Percentiles rank a stretch among this genome's conserved stretches.
phyloP scores from a whole-genome alignment of 306 rosid genomes.

The Vigna trinervia region DNA sequence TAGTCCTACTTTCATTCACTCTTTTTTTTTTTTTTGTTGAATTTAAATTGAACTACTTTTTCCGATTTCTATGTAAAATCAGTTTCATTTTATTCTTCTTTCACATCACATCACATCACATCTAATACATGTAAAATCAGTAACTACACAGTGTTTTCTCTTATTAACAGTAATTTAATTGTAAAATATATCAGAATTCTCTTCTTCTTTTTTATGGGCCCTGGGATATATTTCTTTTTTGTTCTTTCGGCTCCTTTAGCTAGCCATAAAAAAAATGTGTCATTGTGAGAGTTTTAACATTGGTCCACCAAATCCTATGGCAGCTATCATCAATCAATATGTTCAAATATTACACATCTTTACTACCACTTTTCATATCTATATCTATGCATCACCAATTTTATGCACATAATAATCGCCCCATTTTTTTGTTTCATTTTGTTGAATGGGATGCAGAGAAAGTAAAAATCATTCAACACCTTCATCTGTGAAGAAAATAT shows the following conservation, averaged over 20 bases:
- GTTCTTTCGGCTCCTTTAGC: background rate
- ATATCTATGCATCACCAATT: background rate
- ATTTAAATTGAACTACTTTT: too few relatives aligned
- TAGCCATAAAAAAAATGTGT: background rate
- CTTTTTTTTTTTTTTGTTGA: too few relatives aligned
- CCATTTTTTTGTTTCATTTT: background rate
- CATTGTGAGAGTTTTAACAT: background rate
- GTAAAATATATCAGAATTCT: too few relatives aligned
- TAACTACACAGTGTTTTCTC: too few relatives aligned
- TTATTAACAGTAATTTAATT: too few relatives aligned
- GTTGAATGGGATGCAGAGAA: too few relatives aligned
- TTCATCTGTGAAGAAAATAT: background rate
- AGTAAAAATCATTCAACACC: too few relatives aligned
- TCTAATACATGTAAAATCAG: too few relatives aligned
- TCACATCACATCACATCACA: too few relatives aligned
- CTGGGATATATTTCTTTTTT: background rate
- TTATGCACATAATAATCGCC: background rate
- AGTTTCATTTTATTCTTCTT: too few relatives aligned
- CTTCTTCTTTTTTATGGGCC: background rate
- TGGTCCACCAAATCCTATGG: background rate
- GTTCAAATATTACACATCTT: background rate
- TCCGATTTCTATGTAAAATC: too few relatives aligned
- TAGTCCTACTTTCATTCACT: too few relatives aligned
- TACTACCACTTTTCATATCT: background rate
- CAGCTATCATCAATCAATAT: background rate